Evolutionary conservation across 2,329 filamentous ascomycete species (phyloP).

Genomic region (Venturia aucupariae): DNA sequence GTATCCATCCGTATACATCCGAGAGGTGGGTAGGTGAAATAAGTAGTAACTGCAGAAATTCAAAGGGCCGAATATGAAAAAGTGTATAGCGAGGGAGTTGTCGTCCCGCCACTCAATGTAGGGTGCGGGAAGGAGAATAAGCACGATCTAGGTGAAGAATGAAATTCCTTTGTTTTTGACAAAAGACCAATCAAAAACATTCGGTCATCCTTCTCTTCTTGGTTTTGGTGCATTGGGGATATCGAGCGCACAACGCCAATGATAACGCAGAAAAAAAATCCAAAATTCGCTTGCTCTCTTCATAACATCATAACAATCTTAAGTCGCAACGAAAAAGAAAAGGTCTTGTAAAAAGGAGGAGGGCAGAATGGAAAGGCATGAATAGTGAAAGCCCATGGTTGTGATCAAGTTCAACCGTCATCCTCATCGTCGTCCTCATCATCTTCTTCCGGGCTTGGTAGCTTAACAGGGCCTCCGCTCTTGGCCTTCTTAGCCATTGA

Average conservation of each 20-base stretch:
- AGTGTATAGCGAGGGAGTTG: background rate
- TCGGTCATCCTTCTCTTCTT: background rate
- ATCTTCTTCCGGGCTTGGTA: slow-evolving; percentile 16
- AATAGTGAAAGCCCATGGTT: background rate
- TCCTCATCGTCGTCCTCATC: slow-evolving; percentile 33
- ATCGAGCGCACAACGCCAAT: background rate
- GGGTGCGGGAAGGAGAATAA: background rate
- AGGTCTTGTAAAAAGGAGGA: background rate
- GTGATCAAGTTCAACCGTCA: slow-evolving; percentile 17
- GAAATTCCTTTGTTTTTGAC: background rate
- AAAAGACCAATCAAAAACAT: background rate
- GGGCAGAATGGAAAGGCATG: background rate
- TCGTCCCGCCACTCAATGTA: slow-evolving; percentile 1
- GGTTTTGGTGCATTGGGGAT: background rate
- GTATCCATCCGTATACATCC: background rate
- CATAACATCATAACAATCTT: slow-evolving; percentile 10
- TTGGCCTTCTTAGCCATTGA: slow-evolving; percentile 19
- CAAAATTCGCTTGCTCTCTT: slow-evolving; percentile 6
- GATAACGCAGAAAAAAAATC: background rate
- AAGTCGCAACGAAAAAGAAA: background rate
- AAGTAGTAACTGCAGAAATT: background rate
- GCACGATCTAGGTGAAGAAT: background rate
- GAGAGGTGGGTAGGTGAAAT: background rate
- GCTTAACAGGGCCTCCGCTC: slow-evolving; percentile 14
- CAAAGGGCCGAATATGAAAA: background rate